Evolutionary conservation across 176 grass and related monocot genomes (phyloP), one percentile per base, ranked within the genome.

Genomic region (Chrysopogon serrulatus): DNA sequence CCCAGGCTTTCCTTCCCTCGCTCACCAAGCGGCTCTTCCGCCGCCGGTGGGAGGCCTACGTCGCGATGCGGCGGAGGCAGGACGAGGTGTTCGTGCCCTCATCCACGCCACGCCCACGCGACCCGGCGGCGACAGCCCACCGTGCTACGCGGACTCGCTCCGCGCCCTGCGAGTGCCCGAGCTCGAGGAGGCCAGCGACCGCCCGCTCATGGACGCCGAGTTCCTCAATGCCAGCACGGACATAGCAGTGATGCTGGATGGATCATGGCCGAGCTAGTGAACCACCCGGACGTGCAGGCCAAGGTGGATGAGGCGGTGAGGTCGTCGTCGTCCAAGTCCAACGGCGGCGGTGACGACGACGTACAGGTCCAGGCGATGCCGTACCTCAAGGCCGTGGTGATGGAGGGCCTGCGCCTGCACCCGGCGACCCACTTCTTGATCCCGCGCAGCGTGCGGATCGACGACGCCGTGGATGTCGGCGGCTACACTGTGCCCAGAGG

Each of bases 241-340:
- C 80, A 92, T 84, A 11, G 87, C 87, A 17, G 66, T 81, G 14
- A 89, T 69, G 18, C 30, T 76, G 27, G 71, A 48, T 92, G 90
- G 90, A 80, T 89, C 87, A 89, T 92, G 90, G 90, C 83, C 6
- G 75, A 92, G 65, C 73, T 92, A 94, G n/a, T n/a, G n/a, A n/a
- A n/a, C n/a, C n/a, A n/a, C n/a, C n/a, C n/a, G n/a, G n/a, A n/a
- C n/a, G n/a, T n/a, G n/a, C n/a, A n/a, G n/a, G n/a, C n/a, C n/a
- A n/a, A n/a, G n/a, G n/a, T n/a, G n/a, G n/a, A n/a, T n/a, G n/a
- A n/a, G n/a, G n/a, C n/a, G n/a, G n/a, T n/a, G n/a, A n/a, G n/a
- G n/a, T n/a, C n/a, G n/a, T n/a, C n/a, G n/a, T n/a, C n/a, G n/a
- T n/a, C n/a, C n/a, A n/a, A n/a, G n/a, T n/a, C n/a, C n/a, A n/a